Base-by-base conservation (phyloP, 805 yeast genomes). In the Kazachstania martiniae region DNA sequence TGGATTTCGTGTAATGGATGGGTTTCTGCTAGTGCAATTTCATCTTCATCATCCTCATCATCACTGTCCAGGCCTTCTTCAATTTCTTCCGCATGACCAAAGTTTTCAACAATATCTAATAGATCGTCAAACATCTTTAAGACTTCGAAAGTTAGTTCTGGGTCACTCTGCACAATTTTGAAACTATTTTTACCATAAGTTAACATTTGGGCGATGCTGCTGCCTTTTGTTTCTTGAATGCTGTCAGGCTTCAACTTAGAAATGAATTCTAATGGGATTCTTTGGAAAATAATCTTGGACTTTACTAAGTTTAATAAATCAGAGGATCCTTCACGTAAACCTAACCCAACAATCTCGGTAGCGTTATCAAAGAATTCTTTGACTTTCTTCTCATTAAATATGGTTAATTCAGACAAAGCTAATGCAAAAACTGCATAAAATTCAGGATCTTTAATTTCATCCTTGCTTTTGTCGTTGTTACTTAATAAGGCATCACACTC, bases 401-500 rank as follows among this genome's bases (percentile, higher is more conserved):
- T 62, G 1, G 82, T 72, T 41, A 80, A 59, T 37, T 77, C 84
- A 25, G 74, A 65, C 27, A 82, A 58, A 0, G 94, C 77, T 28
- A 74, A 58, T 0, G 85, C 87, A 55, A 86, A 89, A 19, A 81
- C 71, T 4, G 78, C 62, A 49, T 82, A 79, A 51, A 86, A 82
- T 27, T 62, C 64, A 22, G 70, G 72, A 18, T 68, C 65, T 39
- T 18, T 8, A 15, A 15, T 22, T 13, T 18, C 14, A 10, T 25
- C 27, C 12, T 14, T 17, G 8, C 18, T 24, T n/a, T 8, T 13
- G 3, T 32, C 28, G 3, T 21, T 23, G 14, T n/a, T 16, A 9
- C 28, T 30, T 41, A 86, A 63, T 21, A 85, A 53, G 31, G 93
- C 61, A 48, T 89, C 95, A 60, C 94, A 81, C 52, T 89, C 96